These are phyloP conservation scores for Elaeis guineensis DNA, from an alignment of 176 grass and related monocot species.

Conservation along the genomic window DNA sequence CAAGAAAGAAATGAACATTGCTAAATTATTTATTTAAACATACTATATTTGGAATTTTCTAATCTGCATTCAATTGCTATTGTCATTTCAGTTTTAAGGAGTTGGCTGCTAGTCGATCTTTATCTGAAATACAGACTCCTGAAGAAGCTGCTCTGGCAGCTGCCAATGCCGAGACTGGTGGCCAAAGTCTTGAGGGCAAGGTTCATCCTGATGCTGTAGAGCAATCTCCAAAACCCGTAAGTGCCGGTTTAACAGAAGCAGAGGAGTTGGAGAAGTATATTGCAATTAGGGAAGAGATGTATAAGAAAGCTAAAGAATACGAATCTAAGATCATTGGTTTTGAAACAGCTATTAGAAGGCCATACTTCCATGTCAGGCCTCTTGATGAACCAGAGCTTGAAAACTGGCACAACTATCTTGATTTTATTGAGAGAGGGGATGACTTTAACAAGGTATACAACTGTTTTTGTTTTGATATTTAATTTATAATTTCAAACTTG, in stretches of 20 bases:
- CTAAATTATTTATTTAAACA: too few species aligned
- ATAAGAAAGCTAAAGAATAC: constrained; percentile 95
- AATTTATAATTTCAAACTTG: constrained; percentile 24
- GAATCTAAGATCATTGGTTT: constrained; percentile 86
- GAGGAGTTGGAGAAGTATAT: constrained; percentile 78
- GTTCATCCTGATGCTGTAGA: constrained; percentile 38
- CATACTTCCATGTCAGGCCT: constrained; percentile 97
- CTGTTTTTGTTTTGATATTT: constrained; percentile 14
- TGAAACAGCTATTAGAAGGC: constrained; percentile 95
- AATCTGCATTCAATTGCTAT: background rate
- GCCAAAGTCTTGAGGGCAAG: constrained; percentile 27
- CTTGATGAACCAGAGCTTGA: constrained; percentile 97
- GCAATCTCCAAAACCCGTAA: constrained; percentile 37
- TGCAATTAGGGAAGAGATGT: constrained; percentile 85
- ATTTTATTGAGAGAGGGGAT: constrained; percentile 90
- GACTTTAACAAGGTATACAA: constrained; percentile 88
- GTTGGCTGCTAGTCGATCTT: constrained; percentile 46
- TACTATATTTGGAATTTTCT: background rate
- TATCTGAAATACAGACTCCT: constrained; percentile 60
- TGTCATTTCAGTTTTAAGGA: constrained; percentile 63
- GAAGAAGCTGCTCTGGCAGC: constrained; percentile 54
- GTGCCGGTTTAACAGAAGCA: constrained; percentile 49
- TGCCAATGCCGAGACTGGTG: constrained; percentile 29
- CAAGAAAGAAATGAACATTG: too few species aligned
- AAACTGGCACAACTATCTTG: constrained; percentile 98